These are phyloP conservation scores for Chloroidium sp. DNA, from an alignment of 163 green algal genomes.

Conservation along the genomic window DNA sequence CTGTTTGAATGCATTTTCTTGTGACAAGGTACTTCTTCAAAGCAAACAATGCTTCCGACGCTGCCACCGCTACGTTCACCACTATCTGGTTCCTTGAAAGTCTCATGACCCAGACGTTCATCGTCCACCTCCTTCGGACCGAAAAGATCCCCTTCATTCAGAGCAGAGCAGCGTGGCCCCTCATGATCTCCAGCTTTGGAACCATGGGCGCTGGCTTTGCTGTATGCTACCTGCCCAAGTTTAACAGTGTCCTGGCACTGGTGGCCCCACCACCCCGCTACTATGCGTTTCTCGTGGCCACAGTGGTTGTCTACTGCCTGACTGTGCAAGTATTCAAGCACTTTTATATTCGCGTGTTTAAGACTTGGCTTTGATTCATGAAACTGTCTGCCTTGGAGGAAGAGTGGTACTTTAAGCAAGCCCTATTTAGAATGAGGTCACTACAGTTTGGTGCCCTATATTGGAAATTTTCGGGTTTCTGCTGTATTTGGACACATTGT, in stretches of 20 bases:
- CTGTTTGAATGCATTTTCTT: too few relatives aligned
- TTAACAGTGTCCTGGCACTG: not conserved
- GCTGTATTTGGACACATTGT: too few relatives aligned
- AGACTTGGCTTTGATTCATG: not conserved
- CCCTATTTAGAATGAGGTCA: too few relatives aligned
- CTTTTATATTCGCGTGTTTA: not conserved
- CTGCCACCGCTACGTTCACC: not conserved
- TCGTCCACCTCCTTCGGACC: not conserved
- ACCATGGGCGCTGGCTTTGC: not conserved
- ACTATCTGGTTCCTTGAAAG: not conserved
- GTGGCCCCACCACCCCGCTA: not conserved
- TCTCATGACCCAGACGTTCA: not conserved
- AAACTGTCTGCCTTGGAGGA: too few relatives aligned
- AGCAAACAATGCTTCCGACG: not conserved
- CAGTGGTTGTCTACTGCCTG: not conserved
- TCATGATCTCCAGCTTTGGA: not conserved
- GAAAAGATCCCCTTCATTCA: not conserved
- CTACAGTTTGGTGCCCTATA: too few relatives aligned
- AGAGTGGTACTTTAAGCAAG: too few relatives aligned
- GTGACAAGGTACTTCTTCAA: not conserved
- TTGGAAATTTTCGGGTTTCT: too few relatives aligned
- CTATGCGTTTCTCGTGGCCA: not conserved
- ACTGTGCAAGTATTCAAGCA: not conserved
- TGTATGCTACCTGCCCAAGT: not conserved
- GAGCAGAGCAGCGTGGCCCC: not conserved